Conservation (phyloP, 768 basidiomycete genomes). For the Lactifluus rugatus region DNA sequence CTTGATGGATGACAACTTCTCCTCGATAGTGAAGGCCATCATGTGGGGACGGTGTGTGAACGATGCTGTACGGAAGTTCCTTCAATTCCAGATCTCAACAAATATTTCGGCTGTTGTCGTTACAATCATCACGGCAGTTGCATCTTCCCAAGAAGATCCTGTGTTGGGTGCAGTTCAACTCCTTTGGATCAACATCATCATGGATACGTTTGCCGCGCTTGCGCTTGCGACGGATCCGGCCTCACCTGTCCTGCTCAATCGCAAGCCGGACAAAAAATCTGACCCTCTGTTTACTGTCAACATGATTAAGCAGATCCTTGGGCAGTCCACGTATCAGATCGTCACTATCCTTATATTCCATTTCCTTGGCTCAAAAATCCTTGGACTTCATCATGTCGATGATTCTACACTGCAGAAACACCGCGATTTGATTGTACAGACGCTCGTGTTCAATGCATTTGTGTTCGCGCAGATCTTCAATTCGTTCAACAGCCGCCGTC, state of each 20-base stretch:
- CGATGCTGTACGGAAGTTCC: slow-evolving; percentile 93
- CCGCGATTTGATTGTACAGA: slow-evolving; percentile 49
- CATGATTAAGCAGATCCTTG: slow-evolving; percentile 95
- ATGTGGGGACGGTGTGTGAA: slow-evolving; percentile 99
- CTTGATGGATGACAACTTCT: slow-evolving; percentile 95
- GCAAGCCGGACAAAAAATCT: slow-evolving; percentile 84
- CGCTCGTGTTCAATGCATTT: slow-evolving; percentile 95
- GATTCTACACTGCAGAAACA: slow-evolving; percentile 27
- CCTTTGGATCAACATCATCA: slow-evolving; percentile 98
- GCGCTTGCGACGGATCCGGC: slow-evolving; percentile 97
- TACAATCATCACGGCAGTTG: slow-evolving; percentile 84
- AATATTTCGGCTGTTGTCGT: slow-evolving; percentile 95
- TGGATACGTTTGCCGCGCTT: slow-evolving; percentile 97
- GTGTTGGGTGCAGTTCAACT: slow-evolving; percentile 95
- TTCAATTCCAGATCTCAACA: slow-evolving; percentile 91
- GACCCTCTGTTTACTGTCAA: slow-evolving; percentile 84
- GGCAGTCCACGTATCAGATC: slow-evolving; percentile 85
- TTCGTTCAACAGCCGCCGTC: slow-evolving; percentile 80
- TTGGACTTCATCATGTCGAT: slow-evolving; percentile 39
- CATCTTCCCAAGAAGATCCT: slow-evolving; percentile 63
- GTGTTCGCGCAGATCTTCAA: slow-evolving; percentile 98
- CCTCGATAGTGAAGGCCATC: slow-evolving; percentile 93
- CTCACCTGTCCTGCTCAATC: slow-evolving; percentile 63
- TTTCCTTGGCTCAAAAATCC: slow-evolving; percentile 67
- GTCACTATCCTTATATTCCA: slow-evolving; percentile 79